Evolutionary conservation across 1,284 basidiomycete genomes (phyloP), one percentile per base, ranked within the genome.

Genomic region (Fereydounia khargensis): DNA sequence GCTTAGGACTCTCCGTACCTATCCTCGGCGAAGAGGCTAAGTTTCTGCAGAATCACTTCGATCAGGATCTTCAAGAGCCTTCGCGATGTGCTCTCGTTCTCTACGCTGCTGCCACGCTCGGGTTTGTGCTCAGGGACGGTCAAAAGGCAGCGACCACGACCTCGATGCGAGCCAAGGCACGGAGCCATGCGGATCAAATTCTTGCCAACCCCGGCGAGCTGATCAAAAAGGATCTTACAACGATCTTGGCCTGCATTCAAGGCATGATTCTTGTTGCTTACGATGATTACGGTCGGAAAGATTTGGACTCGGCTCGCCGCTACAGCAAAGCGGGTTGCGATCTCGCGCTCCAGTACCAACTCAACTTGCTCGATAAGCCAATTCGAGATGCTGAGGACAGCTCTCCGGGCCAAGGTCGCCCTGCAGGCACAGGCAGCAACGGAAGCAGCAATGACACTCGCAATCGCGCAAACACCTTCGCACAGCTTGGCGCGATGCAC

Each of bases 291-390:
- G 46, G 39, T 0, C 39, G 40, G 27, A 37, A 36, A 7, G 22
- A 33, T 1, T 35, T 42, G 6, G 4, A 22, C 11, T 28, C 37
- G 3, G 46, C 46, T 14, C 39, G 24, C 6, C 30, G 21, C 2
- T 13, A 20, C 14, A 48, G 41, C 35, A 27, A 19, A n/a, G 18
- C 35, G 2, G 46, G 35, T 2, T 35, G 35, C 21, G 19, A 42
- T 6, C 21, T 48, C 14, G 46, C 35, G 2, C 39, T 42, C n/a
- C n/a, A 22, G 8, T 31, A 35, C 35, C 31, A 25, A 2, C 28
- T 48, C 7, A 33, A 48, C 20, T 35, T 5, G 11, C 16, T 48
- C 17, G 46, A 48, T n/a, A n/a, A n/a, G n/a, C n/a, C n/a, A n/a
- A n/a, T n/a, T n/a, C n/a, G n/a, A n/a, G n/a, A n/a, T n/a, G n/a